Conservation (phyloP, 805 yeast genomes). For the Kodamaea laetipori region DNA sequence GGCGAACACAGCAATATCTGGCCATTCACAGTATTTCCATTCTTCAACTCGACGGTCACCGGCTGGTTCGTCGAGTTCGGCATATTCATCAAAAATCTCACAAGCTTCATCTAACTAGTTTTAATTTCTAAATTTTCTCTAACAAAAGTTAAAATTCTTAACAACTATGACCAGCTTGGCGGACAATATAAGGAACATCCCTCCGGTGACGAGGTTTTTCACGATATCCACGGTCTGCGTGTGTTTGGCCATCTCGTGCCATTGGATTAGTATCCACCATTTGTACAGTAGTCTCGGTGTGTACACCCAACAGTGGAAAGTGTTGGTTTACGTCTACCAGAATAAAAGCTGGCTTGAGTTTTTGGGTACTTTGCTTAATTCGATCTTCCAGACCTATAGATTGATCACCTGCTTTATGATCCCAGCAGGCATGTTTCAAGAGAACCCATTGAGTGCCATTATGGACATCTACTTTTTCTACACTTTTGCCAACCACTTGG, state of each 20-base stretch:
- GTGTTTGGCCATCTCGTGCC: slow-evolving; percentile 1
- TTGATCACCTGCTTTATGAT: slow-evolving; percentile 53
- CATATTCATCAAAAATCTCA: slow-evolving; percentile 79
- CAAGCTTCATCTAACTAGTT: slow-evolving; percentile 54
- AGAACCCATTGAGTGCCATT: slow-evolving; percentile 29
- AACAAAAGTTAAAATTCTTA: neutral
- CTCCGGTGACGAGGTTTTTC: slow-evolving; percentile 63
- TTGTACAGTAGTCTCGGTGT: neutral
- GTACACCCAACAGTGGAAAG: neutral
- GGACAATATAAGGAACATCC: slow-evolving; percentile 41
- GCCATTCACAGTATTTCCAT: slow-evolving; percentile 86
- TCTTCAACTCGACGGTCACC: slow-evolving; percentile 87
- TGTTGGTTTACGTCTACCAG: slow-evolving; percentile 13
- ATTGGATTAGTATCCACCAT: neutral
- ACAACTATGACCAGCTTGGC: slow-evolving; percentile 15
- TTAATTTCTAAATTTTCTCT: slow-evolving; percentile 1
- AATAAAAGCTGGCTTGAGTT: slow-evolving; percentile 5
- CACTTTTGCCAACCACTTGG: slow-evolving; percentile 57
- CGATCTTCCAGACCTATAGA: slow-evolving; percentile 44
- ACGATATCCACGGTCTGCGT: slow-evolving; percentile 43
- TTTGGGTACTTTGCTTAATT: slow-evolving; percentile 1
- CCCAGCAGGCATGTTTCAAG: slow-evolving; percentile 32
- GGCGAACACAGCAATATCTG: slow-evolving; percentile 84
- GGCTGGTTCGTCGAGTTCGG: slow-evolving; percentile 66
- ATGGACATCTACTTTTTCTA: slow-evolving; percentile 60